Percentiles rank a stretch among this genome's conserved stretches.
These are phyloP conservation scores for Dioszegia crocea DNA, from an alignment of 768 basidiomycete genomes.

Conservation along the genomic window DNA sequence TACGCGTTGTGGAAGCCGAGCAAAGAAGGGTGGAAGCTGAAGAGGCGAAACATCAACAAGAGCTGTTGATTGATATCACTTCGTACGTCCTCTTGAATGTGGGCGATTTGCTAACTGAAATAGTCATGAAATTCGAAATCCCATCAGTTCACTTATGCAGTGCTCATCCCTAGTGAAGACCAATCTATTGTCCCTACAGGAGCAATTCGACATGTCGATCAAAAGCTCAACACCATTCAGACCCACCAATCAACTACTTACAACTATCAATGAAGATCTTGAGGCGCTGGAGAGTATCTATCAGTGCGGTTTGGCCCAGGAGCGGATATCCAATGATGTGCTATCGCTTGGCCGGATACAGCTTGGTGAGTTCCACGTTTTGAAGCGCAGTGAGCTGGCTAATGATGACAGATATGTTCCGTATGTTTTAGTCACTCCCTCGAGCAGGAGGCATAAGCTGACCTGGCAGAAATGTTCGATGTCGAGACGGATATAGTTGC, in stretches of 20 bases:
- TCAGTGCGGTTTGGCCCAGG: conserved; percentile 50
- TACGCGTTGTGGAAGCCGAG: conserved; percentile 40
- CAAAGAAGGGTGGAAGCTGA: conserved; percentile 43
- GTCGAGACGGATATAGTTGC: conserved; percentile 41
- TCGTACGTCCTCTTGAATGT: conserved; percentile 33
- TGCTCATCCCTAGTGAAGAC: conserved; percentile 49
- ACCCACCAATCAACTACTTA: conserved; percentile 33
- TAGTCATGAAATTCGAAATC: conserved; percentile 44
- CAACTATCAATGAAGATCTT: conserved; percentile 44
- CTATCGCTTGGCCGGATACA: conserved; percentile 52
- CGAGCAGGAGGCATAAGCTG: background rate
- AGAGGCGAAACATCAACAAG: conserved; percentile 50
- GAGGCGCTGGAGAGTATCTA: conserved; percentile 52
- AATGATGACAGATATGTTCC: conserved; percentile 28
- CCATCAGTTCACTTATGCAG: conserved; percentile 42
- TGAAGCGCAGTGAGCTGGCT: conserved; percentile 4
- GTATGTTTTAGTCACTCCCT: conserved; percentile 13
- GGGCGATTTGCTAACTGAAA: background rate
- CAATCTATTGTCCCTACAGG: conserved; percentile 42
- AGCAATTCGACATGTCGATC: conserved; percentile 33
- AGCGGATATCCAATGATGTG: conserved; percentile 52
- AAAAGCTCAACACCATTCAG: conserved; percentile 10
- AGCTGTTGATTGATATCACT: conserved; percentile 52
- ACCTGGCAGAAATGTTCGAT: conserved; percentile 40
- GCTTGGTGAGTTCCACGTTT: conserved; percentile 40